Percentiles rank a stretch among this genome's conserved stretches.
These are phyloP conservation scores for Bonia amplexicaulis DNA, from an alignment of 176 grass and related monocot genomes.

Conservation along the genomic window DNA sequence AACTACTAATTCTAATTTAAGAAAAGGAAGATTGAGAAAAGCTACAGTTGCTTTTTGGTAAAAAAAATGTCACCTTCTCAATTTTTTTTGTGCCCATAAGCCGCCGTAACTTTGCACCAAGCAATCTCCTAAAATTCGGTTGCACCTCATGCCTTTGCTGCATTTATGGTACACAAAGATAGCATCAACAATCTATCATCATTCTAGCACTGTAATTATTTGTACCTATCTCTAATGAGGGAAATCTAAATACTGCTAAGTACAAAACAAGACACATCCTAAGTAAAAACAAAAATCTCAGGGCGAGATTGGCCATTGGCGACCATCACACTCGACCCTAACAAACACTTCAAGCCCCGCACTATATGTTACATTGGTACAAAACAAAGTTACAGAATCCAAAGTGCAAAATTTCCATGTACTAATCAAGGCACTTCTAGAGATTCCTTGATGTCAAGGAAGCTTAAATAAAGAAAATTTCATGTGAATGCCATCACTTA, in stretches of 20 bases:
- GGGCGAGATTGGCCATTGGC: neutral
- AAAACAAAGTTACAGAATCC: neutral
- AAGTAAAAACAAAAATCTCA: constrained; percentile 8
- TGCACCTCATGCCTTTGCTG: constrained; percentile 82
- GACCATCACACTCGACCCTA: neutral
- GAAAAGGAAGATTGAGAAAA: neutral
- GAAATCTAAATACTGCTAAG: constrained; percentile 8
- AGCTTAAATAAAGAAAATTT: constrained; percentile 5
- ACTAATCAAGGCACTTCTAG: neutral
- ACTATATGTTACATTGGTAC: neutral
- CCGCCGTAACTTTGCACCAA: constrained; percentile 68
- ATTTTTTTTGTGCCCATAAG: constrained; percentile 77
- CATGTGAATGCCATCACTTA: neutral
- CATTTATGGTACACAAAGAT: constrained; percentile 37
- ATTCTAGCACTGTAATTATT: neutral
- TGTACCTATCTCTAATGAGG: neutral
- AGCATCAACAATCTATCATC: constrained; percentile 17
- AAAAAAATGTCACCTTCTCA: constrained; percentile 63
- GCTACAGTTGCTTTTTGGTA: neutral
- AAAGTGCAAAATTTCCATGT: neutral
- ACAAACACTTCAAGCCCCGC: neutral
- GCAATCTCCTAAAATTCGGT: constrained; percentile 68
- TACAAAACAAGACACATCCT: neutral
- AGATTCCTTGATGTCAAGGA: neutral
- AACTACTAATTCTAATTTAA: neutral